Conservation (phyloP, 805 yeast species). For the Starmerella gropengiesseri region DNA sequence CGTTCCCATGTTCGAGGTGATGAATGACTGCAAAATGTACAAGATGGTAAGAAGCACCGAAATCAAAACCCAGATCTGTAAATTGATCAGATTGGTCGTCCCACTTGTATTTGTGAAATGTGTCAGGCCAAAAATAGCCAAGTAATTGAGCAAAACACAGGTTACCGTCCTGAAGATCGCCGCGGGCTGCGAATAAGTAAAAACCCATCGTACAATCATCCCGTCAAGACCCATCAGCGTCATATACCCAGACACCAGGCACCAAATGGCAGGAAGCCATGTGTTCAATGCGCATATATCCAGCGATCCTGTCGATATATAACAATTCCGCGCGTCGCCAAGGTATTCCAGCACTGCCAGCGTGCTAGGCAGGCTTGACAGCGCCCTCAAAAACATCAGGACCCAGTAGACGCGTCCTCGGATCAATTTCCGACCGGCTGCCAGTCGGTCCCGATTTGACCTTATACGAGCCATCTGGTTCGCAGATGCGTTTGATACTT, state of each 20-base stretch:
- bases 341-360: slow-evolving; percentile 36
- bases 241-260: slow-evolving; percentile 74
- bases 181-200: slow-evolving; percentile 76
- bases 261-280: slow-evolving; percentile 49
- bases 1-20: slow-evolving; percentile 49
- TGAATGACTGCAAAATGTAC: slow-evolving; percentile 76
- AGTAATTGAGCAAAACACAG: slow-evolving; percentile 61
- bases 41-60: slow-evolving; percentile 71
- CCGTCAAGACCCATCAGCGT: slow-evolving; percentile 80
- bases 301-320: slow-evolving; percentile 4
- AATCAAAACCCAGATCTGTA: slow-evolving; percentile 88
- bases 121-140: slow-evolving; percentile 57
- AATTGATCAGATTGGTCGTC: slow-evolving; percentile 56
- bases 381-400: slow-evolving; percentile 33
- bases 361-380: slow-evolving; percentile 60
- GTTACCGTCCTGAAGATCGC: slow-evolving; percentile 80
- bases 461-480: slow-evolving; percentile 10
- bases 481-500: background rate
- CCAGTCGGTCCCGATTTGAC: slow-evolving; percentile 6
- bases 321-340: slow-evolving; percentile 28
- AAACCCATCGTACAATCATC: slow-evolving; percentile 82
- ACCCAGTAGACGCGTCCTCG: slow-evolving; percentile 20
- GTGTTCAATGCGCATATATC: slow-evolving; percentile 21
- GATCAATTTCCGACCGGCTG: slow-evolving; percentile 13
- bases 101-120: slow-evolving; percentile 42